A percentile compares a stretch with the other conserved stretches of the same genome.
phyloP scores from a whole-genome alignment of 2,329 filamentous ascomycete genomes.

The Diaporthe amygdali region DNA sequence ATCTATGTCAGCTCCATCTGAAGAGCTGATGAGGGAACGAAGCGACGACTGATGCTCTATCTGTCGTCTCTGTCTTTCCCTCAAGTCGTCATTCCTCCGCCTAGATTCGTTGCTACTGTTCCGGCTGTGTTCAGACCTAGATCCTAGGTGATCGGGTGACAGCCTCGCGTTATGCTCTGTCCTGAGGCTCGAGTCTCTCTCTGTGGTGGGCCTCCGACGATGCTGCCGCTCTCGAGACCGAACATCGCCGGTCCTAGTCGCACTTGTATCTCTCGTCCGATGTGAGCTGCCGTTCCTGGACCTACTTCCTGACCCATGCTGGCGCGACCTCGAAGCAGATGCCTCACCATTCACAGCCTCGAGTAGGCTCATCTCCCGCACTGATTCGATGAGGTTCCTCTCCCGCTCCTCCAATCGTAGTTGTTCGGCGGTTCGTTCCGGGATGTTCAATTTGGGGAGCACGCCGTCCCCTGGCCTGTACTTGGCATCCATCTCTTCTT shows the following conservation, averaged over 20 bases:
- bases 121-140: conserved; percentile 40
- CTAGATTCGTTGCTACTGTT: conserved; percentile 51
- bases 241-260: conserved; percentile 38
- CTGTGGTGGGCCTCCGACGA: conserved; percentile 35
- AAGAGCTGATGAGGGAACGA: conserved; percentile 80
- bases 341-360: conserved; percentile 61
- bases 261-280: conserved; percentile 30
- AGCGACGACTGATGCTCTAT: conserved; percentile 91
- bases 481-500: conserved; percentile 73
- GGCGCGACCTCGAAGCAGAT: conserved; percentile 32
- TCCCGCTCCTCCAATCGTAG: conserved; percentile 68
- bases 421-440: conserved; percentile 58
- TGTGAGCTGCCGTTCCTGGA: conserved; percentile 27
- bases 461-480: conserved; percentile 86
- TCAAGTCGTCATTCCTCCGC: conserved; percentile 44
- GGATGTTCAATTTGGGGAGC: conserved; percentile 64
- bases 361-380: conserved; percentile 74
- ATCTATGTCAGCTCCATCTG: conserved; percentile 76
- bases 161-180: conserved; percentile 43
- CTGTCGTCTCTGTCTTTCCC: conserved; percentile 54
- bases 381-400: conserved; percentile 71
- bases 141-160: conserved; percentile 39
- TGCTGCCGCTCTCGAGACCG: conserved; percentile 31
- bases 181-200: conserved; percentile 36
- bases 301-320: conserved; percentile 28